Conservation (phyloP, 2,329 filamentous ascomycete genomes). For the Xylariaceae sp. region DNA sequence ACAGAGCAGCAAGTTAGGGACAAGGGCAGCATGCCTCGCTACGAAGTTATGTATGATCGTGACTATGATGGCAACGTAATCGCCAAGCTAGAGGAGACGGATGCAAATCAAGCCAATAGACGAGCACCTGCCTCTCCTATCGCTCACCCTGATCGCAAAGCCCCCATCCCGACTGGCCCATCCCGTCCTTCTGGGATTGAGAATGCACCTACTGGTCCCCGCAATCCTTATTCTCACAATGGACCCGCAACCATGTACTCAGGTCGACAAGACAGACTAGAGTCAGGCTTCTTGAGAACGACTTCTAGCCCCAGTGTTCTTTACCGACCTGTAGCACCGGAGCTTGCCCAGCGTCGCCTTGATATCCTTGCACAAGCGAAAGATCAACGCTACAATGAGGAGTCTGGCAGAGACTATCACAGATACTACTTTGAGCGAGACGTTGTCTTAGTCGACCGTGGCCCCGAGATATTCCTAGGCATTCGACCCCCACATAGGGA, state of each 20-base stretch:
- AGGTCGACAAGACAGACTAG: conserved; percentile 32
- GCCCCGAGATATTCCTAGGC: conserved; percentile 72
- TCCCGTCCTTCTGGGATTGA: conserved; percentile 42
- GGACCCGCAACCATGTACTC: conserved; percentile 28
- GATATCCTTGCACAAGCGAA: conserved; percentile 60
- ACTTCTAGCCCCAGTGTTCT: conserved; percentile 50
- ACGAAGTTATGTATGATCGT: conserved; percentile 75
- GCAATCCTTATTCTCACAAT: conserved; percentile 46
- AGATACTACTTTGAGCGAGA: conserved; percentile 76
- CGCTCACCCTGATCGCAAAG: conserved; percentile 33
- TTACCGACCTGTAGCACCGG: conserved; percentile 66
- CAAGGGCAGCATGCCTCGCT: conserved; percentile 61
- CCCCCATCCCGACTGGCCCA: conserved; percentile 42
- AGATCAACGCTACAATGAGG: conserved; percentile 48
- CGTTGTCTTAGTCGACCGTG: conserved; percentile 72
- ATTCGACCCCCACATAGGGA: conserved; percentile 66
- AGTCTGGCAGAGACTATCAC: conserved; percentile 62
- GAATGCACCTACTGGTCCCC: conserved; percentile 48
- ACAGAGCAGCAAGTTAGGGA: conserved; percentile 54
- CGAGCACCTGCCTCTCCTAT: conserved; percentile 32
- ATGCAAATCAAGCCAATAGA: conserved; percentile 36
- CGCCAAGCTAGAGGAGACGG: conserved; percentile 61
- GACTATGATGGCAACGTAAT: conserved; percentile 61
- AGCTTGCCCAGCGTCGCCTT: conserved; percentile 69
- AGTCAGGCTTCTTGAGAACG: conserved; percentile 44